Base-by-base conservation (phyloP, 2,329 filamentous ascomycete genomes). In the Sporothrix dimorphospora region DNA sequence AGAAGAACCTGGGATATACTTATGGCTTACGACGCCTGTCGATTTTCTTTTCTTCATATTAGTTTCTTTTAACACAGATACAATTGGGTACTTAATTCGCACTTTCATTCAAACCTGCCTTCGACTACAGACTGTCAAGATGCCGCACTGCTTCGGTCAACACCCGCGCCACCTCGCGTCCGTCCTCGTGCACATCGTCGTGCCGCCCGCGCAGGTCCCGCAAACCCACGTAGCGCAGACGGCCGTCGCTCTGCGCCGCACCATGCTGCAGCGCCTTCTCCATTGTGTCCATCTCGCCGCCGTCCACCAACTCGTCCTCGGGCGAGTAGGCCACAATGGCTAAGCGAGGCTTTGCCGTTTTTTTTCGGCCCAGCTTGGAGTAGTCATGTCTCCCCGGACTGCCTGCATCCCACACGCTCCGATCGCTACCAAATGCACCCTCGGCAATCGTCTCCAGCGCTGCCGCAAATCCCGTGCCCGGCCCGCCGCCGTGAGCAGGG, bases 181-280 rank as follows among this genome's bases (percentile, higher is more conserved):
- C 90, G 72, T 87, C 84, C 77, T 86, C 78, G 88, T 90, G 92
- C 2, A 91, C 82, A 75, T 86, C 85, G 79, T 92, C 87, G 79
- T 94, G 91, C 49, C 82, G 83, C 4, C 88, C 91, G 9, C 78
- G 79, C 69, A 90, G 77, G 76, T 88, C 84, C 74, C 79, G 82
- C 45, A 79, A 85, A 73, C 80, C 80, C 79, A 80, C 74, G 27
- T 84, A 40, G 4, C 73, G 30, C 1, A 55, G 57, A 73, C 76
- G 77, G 73, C 73, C 76, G 74, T 76, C 77, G 71, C 76, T 83
- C 70, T 84, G 79, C 71, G 76, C 79, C 5, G 11, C 69, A 7
- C 47, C 40, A 4, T 80, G 77, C 51, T 40, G 73, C 42, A 91
- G 79, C 69, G 82, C 81, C 73, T 78, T 77, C 71, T 84, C 82